phyloP scores from a whole-genome alignment of 257 asterid genomes.

The Solanum ossicruentum region DNA sequence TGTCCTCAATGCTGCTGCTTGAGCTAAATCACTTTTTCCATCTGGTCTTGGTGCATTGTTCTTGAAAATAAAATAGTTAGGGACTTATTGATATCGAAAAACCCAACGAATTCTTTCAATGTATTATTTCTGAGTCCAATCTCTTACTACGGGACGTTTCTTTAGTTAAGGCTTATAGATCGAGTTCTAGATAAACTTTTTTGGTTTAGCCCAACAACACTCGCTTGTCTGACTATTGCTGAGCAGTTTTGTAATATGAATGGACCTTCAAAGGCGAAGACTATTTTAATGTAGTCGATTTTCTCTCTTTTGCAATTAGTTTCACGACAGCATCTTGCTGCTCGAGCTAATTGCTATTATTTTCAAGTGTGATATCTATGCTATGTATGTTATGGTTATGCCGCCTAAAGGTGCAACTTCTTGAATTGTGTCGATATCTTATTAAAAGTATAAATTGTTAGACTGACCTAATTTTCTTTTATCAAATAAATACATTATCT shows the following conservation, averaged over 20 bases:
- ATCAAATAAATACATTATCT: no score
- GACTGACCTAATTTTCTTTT: background rate
- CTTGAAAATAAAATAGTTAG: background rate
- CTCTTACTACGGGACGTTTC: no score
- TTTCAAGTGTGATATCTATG: background rate
- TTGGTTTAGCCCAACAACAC: no score
- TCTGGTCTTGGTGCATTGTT: conserved; percentile 65
- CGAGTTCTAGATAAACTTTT: no score
- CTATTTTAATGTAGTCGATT: background rate
- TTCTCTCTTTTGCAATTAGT: background rate
- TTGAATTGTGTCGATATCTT: background rate
- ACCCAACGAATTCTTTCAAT: background rate
- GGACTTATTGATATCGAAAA: background rate
- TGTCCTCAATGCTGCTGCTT: conserved; percentile 47
- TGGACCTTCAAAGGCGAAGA: background rate
- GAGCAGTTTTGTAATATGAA: no score
- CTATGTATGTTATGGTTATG: background rate
- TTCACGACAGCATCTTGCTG: background rate
- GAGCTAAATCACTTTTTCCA: conserved; percentile 19
- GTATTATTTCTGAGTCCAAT: background rate
- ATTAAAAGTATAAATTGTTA: background rate
- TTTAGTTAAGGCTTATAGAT: no score
- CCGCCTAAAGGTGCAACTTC: background rate
- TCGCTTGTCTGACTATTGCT: no score
- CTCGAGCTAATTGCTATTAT: background rate